Conservation (phyloP, 2,329 filamentous ascomycete genomes). For the Aspergillus uvarum region DNA sequence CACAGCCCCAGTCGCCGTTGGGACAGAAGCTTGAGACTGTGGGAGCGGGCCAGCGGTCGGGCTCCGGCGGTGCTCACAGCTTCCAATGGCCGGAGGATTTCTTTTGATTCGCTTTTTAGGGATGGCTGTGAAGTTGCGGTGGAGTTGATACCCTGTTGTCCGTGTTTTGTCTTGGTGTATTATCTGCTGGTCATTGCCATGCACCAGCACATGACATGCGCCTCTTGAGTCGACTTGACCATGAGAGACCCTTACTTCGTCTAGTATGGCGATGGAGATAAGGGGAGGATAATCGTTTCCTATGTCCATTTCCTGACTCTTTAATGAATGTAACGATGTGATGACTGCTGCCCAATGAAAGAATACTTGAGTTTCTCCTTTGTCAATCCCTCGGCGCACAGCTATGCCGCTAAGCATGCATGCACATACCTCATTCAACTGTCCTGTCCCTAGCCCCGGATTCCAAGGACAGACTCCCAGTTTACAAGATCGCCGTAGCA, state of each 20-base stretch:
- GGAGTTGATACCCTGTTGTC: background rate
- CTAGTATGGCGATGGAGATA: no score
- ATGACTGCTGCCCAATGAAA: slow-evolving; percentile 3
- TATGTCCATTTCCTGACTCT: slow-evolving; percentile 10
- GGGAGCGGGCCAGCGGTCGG: background rate
- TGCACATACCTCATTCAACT: no score
- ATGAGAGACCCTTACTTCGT: no score
- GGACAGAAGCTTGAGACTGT: background rate
- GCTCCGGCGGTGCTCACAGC: slow-evolving; percentile 16
- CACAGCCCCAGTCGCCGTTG: slow-evolving; percentile 3
- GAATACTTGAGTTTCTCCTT: no score
- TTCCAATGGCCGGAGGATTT: slow-evolving; percentile 48
- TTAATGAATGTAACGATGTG: slow-evolving; percentile 15
- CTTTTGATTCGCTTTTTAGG: slow-evolving; percentile 31
- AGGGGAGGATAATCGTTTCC: background rate
- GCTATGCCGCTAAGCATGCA: no score
- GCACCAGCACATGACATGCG: background rate
- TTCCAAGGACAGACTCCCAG: no score
- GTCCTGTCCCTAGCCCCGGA: no score
- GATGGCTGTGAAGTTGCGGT: background rate
- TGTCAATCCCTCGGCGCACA: background rate
- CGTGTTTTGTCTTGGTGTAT: background rate
- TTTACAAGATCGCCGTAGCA: slow-evolving; percentile 34
- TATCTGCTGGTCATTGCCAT: background rate
- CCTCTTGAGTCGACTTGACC: no score